phyloP scores from a whole-genome alignment of 768 basidiomycete genomes.

The Boletus edulis region DNA sequence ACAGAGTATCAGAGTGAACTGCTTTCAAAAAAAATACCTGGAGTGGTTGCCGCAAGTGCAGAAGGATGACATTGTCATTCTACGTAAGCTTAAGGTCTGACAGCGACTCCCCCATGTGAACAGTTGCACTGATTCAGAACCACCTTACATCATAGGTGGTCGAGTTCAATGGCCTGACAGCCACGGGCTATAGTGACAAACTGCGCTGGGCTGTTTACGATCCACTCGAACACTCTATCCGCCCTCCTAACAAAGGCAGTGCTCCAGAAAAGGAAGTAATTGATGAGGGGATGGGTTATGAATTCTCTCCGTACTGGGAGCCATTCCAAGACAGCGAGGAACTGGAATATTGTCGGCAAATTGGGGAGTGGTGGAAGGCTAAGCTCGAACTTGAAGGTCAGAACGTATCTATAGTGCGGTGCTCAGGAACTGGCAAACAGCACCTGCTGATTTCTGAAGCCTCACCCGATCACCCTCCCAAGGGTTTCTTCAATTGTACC shows the following conservation, averaged over 20 bases:
- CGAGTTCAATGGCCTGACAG: conserved; percentile 33
- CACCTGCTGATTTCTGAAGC: conserved; percentile 54
- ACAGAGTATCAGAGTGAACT: conserved; percentile 39
- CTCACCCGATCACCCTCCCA: conserved; percentile 41
- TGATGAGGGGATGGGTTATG: conserved; percentile 36
- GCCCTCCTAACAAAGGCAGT: conserved; percentile 36
- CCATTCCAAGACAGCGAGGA: conserved; percentile 36
- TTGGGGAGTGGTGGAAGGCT: conserved; percentile 54
- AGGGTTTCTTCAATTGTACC: conserved; percentile 61
- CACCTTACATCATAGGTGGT: conserved; percentile 28
- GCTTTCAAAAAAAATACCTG: conserved; percentile 47
- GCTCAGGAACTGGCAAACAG: conserved; percentile 21
- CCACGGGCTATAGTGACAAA: conserved; percentile 45
- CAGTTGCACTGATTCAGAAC: neutral
- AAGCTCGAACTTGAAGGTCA: conserved; percentile 20
- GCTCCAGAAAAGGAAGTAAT: conserved; percentile 35
- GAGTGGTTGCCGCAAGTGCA: conserved; percentile 52
- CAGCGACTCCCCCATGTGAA: neutral
- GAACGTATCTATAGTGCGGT: conserved; percentile 15
- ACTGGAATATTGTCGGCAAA: conserved; percentile 40
- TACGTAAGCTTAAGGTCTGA: conserved; percentile 49
- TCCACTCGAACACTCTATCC: conserved; percentile 34
- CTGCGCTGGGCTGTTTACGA: conserved; percentile 58
- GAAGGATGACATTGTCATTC: conserved; percentile 49
- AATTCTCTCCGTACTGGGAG: conserved; percentile 45